Conservation (phyloP, 768 basidiomycete species). For the Hirschioporus abietinus region DNA sequence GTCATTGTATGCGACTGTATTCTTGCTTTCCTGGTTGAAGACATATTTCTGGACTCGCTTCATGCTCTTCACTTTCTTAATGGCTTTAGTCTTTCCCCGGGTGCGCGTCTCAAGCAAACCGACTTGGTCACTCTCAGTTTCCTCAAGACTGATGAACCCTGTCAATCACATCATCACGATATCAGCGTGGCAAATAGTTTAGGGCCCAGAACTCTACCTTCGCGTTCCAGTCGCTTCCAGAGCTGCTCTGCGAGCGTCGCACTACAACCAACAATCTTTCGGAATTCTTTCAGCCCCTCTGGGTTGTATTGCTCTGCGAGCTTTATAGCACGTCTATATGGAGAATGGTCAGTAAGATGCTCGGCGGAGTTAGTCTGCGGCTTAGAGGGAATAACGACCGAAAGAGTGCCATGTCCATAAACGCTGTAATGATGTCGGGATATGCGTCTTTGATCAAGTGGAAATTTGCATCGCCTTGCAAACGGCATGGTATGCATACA, state of each 20-base stretch:
- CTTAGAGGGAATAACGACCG: constrained; percentile 35
- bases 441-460: constrained; percentile 60
- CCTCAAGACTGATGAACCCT: constrained; percentile 56
- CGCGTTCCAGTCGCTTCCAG: constrained; percentile 62
- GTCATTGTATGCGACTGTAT: constrained; percentile 47
- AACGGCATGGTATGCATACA: constrained; percentile 72
- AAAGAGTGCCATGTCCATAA: constrained; percentile 65
- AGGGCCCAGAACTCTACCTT: constrained; percentile 39
- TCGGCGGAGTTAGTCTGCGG: neutral
- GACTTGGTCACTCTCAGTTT: constrained; percentile 42
- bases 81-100: constrained; percentile 33
- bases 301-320: neutral
- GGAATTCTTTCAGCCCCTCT: neutral
- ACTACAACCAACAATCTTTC: constrained; percentile 40
- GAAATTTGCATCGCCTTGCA: constrained; percentile 63
- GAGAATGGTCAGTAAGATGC: neutral
- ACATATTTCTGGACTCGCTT: constrained; percentile 54
- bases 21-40: constrained; percentile 46
- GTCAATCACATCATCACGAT: constrained; percentile 5
- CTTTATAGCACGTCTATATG: constrained; percentile 1
- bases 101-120: constrained; percentile 38
- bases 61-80: constrained; percentile 34
- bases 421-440: constrained; percentile 55
- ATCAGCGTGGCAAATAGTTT: neutral
- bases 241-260: constrained; percentile 53